Evolutionary conservation across 331 rosid species (phyloP).

Genomic region (Acacia concinna): DNA sequence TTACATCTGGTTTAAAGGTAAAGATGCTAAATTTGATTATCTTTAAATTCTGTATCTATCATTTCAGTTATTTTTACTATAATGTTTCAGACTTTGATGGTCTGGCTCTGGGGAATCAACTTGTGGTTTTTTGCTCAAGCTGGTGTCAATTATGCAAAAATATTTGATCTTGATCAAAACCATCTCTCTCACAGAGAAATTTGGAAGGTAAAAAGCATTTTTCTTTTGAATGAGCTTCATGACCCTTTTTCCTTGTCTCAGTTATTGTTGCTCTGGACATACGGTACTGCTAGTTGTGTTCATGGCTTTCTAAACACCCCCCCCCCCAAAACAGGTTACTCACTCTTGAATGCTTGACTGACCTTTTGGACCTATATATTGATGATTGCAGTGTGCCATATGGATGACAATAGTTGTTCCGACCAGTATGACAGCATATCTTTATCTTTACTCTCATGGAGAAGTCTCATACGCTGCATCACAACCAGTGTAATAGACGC

Average conservation of each 20-base stretch:
- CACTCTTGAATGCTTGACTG: slow-evolving; percentile 24
- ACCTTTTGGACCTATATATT: slow-evolving; percentile 8
- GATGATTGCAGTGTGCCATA: slow-evolving; percentile 82
- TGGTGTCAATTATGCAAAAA: slow-evolving; percentile 68
- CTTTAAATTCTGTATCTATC: neutral
- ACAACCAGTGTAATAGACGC: slow-evolving; percentile 99
- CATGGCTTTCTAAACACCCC: slow-evolving; percentile 5
- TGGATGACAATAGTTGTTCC: slow-evolving; percentile 98
- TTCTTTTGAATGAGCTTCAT: slow-evolving; percentile 27
- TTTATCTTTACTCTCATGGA: slow-evolving; percentile 94
- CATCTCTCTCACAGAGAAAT: slow-evolving; percentile 88
- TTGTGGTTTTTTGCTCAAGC: slow-evolving; percentile 79
- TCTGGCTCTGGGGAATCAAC: slow-evolving; percentile 99
- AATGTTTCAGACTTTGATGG: slow-evolving; percentile 77
- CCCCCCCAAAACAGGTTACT: neutral
- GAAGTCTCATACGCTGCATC: slow-evolving; percentile 98
- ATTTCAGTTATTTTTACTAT: slow-evolving; percentile 30
- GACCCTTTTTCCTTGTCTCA: slow-evolving; percentile 4
- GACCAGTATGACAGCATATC: slow-evolving; percentile 94
- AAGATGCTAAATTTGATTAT: neutral
- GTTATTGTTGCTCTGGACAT: slow-evolving; percentile 20
- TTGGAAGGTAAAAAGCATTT: slow-evolving; percentile 74
- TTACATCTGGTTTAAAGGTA: slow-evolving; percentile 23
- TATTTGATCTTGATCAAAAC: slow-evolving; percentile 88
- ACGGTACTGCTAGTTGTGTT: slow-evolving; percentile 6